Base-by-base conservation (phyloP, 495 filamentous ascomycete genomes). In the Penicillium turbatum region DNA sequence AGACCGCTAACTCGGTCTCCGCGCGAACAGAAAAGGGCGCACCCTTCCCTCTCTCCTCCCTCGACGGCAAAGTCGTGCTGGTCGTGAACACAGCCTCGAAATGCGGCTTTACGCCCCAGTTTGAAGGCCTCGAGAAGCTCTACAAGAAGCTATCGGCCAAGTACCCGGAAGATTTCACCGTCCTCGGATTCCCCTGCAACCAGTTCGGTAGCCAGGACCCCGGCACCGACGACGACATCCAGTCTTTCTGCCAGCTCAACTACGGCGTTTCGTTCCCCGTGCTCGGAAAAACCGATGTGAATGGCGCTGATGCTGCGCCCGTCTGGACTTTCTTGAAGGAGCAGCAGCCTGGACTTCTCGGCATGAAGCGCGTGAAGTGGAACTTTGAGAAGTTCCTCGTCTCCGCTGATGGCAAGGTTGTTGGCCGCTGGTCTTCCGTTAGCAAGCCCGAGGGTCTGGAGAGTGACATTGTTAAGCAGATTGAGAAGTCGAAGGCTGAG, bases 21-120 rank as follows among this genome's bases (percentile, higher is more conserved):
- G 16, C 40, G 45, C 43, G 26, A 42, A 64, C 70, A 93, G 89
- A 93, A 64, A 89, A 83, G 67, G 91, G 89, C 71, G 56, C 75
- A 17, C 79, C 85, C 54, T 87, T 84, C 67, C 75, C 82, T 50
- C 81, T 97, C 63, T 59, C 72, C 57, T 64, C 79, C 29, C 84
- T 90, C 71, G 79, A 87, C 54, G 89, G 87, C 77, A 97, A 97
- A 70, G 92, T 97, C 68, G 83, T 97, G 56, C 87, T 99, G 37
- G 63, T 95, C 61, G 93, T 97, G 73, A 99, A 99, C 82, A 95
- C 90, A n/a, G 93, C 93, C 55, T 95, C 89, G 65, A 96, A 97
- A 79, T 99, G 93, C 77, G 93, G 95, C 67, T 97, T 97, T 83
- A 97, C 93, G 9, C 88, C 88, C n/a, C 93, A 99, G 73, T 97